Evolutionary conservation across 257 asterid species (phyloP), one percentile per base, ranked within the genome.

Genomic region (Penstemon davidsonii): DNA sequence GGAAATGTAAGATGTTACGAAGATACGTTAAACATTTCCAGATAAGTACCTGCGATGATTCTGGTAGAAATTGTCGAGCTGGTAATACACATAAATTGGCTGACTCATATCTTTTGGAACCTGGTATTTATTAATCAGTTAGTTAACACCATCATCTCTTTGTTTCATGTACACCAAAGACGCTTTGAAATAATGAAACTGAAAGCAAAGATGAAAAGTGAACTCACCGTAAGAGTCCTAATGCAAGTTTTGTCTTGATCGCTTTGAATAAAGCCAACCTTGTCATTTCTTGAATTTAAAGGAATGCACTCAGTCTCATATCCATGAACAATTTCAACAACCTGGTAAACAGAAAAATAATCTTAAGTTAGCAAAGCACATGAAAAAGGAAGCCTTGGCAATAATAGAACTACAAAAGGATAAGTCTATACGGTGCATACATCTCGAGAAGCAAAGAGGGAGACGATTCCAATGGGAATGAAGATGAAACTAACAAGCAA

Each of bases 381-480:
- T 50, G 69, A 42, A 19, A 68, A 25, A 38, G 53, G 56, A 62
- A 46, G 44, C 8, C 41, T 49, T 12, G 58, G 51, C 52, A 51
- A 6, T 18, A 49, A 55, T 4, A 37, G 53, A 12, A 49, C 56
- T 60, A 71, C 4, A 53, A 18, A 61, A 7, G 15, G 45, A 25
- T 25, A 4, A 56, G 63, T 66, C 41, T 40, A 47, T 44, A 59
- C 8, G 58, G 70, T 38, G 64, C 80, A 69, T 83, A 85, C 91
- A 36, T 81, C 77, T 65, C 55, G 85, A 71, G 91, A 85, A 73
- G 99, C 99, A 73, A 80, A 68, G 40, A 94, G 85, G 54, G 99
- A 88, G 78, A 85, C 90, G 58, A 88, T 81, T 68, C 99, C 97
- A 56, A 94, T 86, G 50, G 99, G 97, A 73, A 94, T 82, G 75